Base-by-base conservation (phyloP, 768 basidiomycete genomes). In the Termitomyces sp. region DNA sequence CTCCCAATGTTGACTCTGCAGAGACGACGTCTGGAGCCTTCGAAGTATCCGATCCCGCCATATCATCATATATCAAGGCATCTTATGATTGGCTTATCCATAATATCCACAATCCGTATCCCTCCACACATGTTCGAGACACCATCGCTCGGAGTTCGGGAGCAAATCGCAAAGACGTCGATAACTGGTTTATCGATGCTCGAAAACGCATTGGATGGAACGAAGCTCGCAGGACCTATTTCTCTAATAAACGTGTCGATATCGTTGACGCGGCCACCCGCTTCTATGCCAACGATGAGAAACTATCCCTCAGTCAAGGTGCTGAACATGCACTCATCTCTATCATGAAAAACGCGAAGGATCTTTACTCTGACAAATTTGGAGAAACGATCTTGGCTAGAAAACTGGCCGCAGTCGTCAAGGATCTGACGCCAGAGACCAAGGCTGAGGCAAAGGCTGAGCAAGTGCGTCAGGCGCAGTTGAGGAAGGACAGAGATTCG, bases 151-250 rank as follows among this genome's bases (percentile, higher is more conserved):
- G 2, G 0, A 54, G 67, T 1, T 66, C 76, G 0, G 64, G 67
- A 0, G 71, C 32, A 20, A 58, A 63, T 0, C 15, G 71, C 1
- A 74, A 68, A 59, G 76, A 79, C 0, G 53, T 86, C 53, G 77
- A 79, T 45, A 67, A 69, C 0, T 86, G 85, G 85, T 86, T 86
- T 36, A 65, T 75, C 18, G 78, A 80, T 16, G 71, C 70, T 3
- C 76, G 85, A 0, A 79, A 77, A n/a, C 79, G 83, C 0, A 84
- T 85, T 0, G 84, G 84, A 0, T 87, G 85, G 85, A 84, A 79
- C 12, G 24, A 53, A 0, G 57, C 84, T 0, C 76, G 80, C 1
- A 75, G 70, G 39, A 39, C 57, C 0, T 70, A 63, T 12, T 82
- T 79, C 55, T 39, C 59, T 0, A 74, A 76, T 44, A 75, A 73